Percentiles rank a stretch among this genome's conserved stretches.
These are phyloP conservation scores for Ascochyta pisi DNA, from an alignment of 2,329 filamentous ascomycete species.

Conservation along the genomic window DNA sequence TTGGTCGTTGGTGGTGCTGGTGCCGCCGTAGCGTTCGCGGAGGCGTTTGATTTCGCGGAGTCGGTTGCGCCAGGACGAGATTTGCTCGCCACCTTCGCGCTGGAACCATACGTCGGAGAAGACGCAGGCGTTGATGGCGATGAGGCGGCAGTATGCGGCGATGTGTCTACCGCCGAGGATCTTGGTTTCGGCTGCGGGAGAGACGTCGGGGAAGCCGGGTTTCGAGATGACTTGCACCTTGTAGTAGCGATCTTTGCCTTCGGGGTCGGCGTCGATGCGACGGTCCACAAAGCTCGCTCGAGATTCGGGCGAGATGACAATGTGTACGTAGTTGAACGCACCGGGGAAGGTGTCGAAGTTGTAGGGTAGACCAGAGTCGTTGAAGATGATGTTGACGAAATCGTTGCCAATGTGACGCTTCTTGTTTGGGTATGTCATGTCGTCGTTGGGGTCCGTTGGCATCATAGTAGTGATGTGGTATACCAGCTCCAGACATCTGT, in stretches of 20 bases:
- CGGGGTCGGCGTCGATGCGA: constrained; percentile 51
- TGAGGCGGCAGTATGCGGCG: constrained; percentile 82
- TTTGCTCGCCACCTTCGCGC: constrained; percentile 77
- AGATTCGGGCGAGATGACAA: constrained; percentile 90
- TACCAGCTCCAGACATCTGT: constrained; percentile 91
- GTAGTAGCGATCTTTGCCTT: constrained; percentile 69
- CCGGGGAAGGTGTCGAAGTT: constrained; percentile 91
- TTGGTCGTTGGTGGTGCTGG: constrained; percentile 17
- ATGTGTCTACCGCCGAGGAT: constrained; percentile 84
- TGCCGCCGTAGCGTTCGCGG: constrained; percentile 63
- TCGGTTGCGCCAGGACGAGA: constrained; percentile 88
- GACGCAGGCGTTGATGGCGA: constrained; percentile 91
- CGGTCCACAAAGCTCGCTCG: constrained; percentile 74
- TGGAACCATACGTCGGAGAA: constrained; percentile 91
- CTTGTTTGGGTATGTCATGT: constrained; percentile 77
- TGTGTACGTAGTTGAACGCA: constrained; percentile 96
- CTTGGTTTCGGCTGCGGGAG: constrained; percentile 86
- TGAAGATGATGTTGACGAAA: constrained; percentile 97
- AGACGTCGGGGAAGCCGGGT: constrained; percentile 88
- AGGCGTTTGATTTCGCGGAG: constrained; percentile 84
- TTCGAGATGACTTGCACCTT: constrained; percentile 89
- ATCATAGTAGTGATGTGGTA: constrained; percentile 98
- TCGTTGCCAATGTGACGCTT: constrained; percentile 97
- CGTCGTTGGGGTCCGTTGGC: constrained; percentile 82
- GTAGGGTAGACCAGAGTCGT: constrained; percentile 90